Conservation (phyloP, 208 protist species). For the Angomonas deanei region DNA sequence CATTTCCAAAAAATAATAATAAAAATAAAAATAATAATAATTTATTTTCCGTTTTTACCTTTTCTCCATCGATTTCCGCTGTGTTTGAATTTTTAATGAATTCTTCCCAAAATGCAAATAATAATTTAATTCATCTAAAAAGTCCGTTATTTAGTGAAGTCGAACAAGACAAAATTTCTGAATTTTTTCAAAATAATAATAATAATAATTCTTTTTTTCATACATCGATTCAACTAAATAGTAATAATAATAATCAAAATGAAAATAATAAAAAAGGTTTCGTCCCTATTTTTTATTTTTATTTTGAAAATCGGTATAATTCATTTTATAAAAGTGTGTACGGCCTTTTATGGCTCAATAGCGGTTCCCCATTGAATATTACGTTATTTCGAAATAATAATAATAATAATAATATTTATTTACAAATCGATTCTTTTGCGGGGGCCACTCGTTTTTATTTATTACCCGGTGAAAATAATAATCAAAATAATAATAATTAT, state of each 20-base stretch:
- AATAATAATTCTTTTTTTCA: no score
- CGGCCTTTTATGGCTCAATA: neutral
- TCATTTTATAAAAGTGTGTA: neutral
- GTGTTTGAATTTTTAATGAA: neutral
- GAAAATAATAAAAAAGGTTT: neutral
- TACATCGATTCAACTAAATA: no score
- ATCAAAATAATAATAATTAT: neutral
- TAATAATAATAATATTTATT: constrained; percentile 1
- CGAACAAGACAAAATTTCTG: neutral
- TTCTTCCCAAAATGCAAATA: neutral
- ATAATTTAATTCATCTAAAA: neutral
- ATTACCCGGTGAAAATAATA: neutral
- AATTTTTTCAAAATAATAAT: neutral
- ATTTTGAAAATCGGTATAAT: neutral
- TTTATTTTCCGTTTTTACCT: neutral
- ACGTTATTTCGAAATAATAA: neutral
- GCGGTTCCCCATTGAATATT: neutral
- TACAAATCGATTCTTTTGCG: no score
- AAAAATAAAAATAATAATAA: neutral
- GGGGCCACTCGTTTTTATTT: neutral
- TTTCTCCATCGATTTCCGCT: neutral
- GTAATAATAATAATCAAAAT: neutral
- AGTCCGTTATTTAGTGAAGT: neutral
- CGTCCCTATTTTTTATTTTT: neutral
- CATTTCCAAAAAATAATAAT: neutral